phyloP scores from a whole-genome alignment of 176 grass and related monocot genomes.

The Triticum urartu region DNA sequence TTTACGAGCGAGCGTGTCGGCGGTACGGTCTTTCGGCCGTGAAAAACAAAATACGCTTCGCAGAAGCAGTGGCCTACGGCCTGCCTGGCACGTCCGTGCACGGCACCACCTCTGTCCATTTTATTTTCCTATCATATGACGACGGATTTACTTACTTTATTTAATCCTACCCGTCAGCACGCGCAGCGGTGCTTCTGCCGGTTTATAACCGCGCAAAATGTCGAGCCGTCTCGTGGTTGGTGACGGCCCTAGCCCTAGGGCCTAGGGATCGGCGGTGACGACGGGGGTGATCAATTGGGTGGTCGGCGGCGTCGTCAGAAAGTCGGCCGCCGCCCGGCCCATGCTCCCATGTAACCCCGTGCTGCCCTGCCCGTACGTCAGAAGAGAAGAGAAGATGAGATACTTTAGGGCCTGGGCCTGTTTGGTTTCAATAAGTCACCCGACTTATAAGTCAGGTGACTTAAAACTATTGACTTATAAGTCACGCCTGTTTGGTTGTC shows the following conservation, averaged over 20 bases:
- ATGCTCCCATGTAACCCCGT: background rate
- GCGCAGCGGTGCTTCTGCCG: background rate
- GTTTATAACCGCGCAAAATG: background rate
- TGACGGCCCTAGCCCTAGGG: background rate
- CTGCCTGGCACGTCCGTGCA: background rate
- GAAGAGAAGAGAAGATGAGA: background rate
- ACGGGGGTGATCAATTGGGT: background rate
- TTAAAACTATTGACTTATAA: too few species aligned
- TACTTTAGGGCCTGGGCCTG: too few species aligned
- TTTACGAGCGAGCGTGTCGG: background rate
- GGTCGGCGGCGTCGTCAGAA: background rate
- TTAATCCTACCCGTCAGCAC: too few species aligned
- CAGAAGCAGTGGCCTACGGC: background rate
- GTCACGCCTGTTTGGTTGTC: too few species aligned
- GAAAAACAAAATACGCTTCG: background rate
- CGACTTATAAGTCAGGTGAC: too few species aligned
- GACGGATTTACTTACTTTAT: too few species aligned
- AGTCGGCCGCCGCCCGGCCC: slow-evolving; percentile 3
- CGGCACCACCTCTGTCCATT: background rate
- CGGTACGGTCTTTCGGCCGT: background rate
- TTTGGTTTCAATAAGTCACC: too few species aligned
- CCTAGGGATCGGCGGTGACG: background rate
- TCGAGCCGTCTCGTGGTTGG: background rate
- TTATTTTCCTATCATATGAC: too few species aligned
- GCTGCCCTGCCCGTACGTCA: background rate